Evolutionary conservation across 805 yeast genomes (phyloP).

Genomic region (Cyberlindnera sargentensis): DNA sequence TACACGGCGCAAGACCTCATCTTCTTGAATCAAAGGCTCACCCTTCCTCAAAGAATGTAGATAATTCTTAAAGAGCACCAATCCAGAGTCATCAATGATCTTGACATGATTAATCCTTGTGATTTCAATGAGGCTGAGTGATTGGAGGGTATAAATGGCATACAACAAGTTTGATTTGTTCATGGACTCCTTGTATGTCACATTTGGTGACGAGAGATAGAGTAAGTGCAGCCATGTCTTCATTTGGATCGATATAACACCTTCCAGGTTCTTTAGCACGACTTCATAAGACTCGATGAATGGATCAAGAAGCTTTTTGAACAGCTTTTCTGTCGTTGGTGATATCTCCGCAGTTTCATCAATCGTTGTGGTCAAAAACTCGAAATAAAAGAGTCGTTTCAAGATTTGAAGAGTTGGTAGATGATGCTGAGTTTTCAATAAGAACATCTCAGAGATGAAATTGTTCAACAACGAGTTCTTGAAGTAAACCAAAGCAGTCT

Average conservation of each 20-base stretch:
- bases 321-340: conserved; percentile 3
- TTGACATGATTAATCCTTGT: conserved; percentile 8
- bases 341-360: conserved; percentile 3
- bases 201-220: conserved; percentile 13
- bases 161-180: conserved; percentile 19
- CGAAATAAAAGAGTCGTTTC: conserved; percentile 13
- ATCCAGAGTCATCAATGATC: conserved; percentile 9
- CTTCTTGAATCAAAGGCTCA: conserved; percentile 1
- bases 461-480: conserved; percentile 18
- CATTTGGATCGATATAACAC: conserved; percentile 10
- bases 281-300: conserved; percentile 20
- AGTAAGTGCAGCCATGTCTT: conserved; percentile 18
- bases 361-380: conserved; percentile 14
- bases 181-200: conserved; percentile 15
- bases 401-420: conserved; percentile 5
- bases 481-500: conserved; percentile 16
- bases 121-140: conserved; percentile 11
- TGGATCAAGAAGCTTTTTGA: conserved; percentile 13
- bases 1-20: conserved; percentile 3
- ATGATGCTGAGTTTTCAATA: conserved; percentile 4
- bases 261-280: conserved; percentile 10
- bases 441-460: conserved; percentile 16
- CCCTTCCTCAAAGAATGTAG: conserved; percentile 8
- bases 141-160: conserved; percentile 17
- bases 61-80: conserved; percentile 5